Evolutionary conservation across 2,329 filamentous ascomycete species (phyloP), one percentile per base, ranked within the genome.

Genomic region (Penicillium nordicum): DNA sequence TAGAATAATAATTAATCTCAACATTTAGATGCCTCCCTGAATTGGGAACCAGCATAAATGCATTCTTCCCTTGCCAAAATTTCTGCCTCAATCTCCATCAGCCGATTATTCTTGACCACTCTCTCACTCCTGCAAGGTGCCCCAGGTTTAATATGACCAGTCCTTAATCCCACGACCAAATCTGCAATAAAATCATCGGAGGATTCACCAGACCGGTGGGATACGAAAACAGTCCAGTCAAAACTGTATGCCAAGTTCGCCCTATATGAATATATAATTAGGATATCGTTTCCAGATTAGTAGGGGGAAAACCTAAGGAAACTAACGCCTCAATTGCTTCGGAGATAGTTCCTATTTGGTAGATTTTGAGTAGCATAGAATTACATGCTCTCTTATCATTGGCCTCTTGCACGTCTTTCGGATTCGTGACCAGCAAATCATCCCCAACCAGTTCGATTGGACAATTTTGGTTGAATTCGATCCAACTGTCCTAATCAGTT

Each of bases 111-210:
- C 61, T 78, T 78, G 36, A 65, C 75, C 9, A 78, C 70, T 32
- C 74, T 64, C 67, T 78, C 76, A 7, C 75, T 74, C 8, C 76
- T 68, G 49, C 67, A 71, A 2, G 76, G 76, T 18, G 69, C 67
- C 37, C 76, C 75, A 18, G 74, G 69, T 58, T 78, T 78, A 37
- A 78, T 51, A 63, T 78, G 74, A 5, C 76, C 76, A 3, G 72
- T 67, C 8, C 69, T 50, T 3, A 78, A 60, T 9, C 65, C 75
- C 2, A 78, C 74, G 0, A 69, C 67, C 9, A 78, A 53, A 62
- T 78, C 76, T 10, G 76, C 74, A 50, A 78, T 76, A 59, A 78
- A 78, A 56, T 76, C 75, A 58, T 78, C 75, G 0, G 67, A 76
- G 0, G 75, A 76, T 62, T 78, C 75, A 8, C 75, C 74, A 5